These are phyloP conservation scores for Malassezia japonica DNA, from an alignment of 1,284 basidiomycete species.

Conservation along the genomic window DNA sequence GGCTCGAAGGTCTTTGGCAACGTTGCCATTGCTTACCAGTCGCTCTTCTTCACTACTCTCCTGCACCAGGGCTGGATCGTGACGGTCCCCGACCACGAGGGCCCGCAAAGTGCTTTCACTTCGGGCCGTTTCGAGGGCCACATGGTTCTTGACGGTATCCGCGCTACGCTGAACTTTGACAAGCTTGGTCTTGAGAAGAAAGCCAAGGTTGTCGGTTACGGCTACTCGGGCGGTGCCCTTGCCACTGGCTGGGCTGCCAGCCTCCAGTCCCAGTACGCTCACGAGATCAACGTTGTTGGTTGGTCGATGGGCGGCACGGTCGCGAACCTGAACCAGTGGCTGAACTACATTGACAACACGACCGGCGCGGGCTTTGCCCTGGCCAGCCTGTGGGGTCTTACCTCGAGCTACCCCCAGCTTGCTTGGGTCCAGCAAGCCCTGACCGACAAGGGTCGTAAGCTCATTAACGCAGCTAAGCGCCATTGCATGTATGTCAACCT, in stretches of 20 bases:
- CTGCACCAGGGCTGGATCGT: conserved; percentile 34
- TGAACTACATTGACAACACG: conserved; percentile 23
- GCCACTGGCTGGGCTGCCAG: conserved; percentile 39
- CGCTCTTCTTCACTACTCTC: conserved; percentile 29
- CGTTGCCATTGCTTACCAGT: conserved; percentile 21
- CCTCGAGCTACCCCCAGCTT: conserved; percentile 25
- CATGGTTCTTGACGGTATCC: conserved; percentile 31
- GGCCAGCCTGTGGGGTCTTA: conserved; percentile 29
- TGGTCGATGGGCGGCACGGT: conserved; percentile 35
- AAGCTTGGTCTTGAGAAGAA: conserved; percentile 19
- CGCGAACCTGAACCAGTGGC: conserved; percentile 7
- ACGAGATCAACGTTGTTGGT: conserved; percentile 29
- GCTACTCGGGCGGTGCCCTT: conserved; percentile 42
- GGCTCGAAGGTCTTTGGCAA: conserved; percentile 18
- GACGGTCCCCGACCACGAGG: conserved; percentile 37
- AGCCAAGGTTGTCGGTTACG: conserved; percentile 28
- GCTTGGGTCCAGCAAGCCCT: conserved; percentile 24
- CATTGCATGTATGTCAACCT: conserved; percentile 13
- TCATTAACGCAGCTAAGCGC: background rate
- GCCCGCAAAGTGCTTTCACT: conserved; percentile 32
- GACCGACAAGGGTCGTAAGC: conserved; percentile 16
- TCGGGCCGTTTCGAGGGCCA: conserved; percentile 30
- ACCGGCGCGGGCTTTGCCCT: conserved; percentile 29
- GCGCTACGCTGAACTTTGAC: conserved; percentile 25
- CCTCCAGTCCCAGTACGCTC: conserved; percentile 26